Percentiles rank a stretch among this genome's conserved stretches.
Evolutionary conservation across 78 protist species (phyloP).

Genomic region (Speleostelium caveatum): DNA sequence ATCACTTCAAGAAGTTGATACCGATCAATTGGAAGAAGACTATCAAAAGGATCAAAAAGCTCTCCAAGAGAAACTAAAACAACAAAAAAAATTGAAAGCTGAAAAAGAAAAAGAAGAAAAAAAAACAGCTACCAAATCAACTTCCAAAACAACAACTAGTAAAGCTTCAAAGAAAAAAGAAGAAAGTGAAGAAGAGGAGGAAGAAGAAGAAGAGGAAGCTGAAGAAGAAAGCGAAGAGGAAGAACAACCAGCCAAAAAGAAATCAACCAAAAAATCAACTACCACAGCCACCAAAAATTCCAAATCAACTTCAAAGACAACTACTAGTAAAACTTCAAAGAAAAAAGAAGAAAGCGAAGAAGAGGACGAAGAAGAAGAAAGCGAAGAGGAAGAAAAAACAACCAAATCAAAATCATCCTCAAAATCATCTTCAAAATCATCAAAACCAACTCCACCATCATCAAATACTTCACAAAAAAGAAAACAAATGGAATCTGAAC

Average conservation of each 20-base stretch:
- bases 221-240: background rate
- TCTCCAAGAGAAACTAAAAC: background rate
- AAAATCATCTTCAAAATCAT: too few species aligned
- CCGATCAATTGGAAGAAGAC: too few species aligned
- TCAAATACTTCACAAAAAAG: too few species aligned
- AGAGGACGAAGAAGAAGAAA: background rate
- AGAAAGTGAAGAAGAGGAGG: background rate
- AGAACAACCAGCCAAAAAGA: background rate
- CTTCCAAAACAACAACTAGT: background rate
- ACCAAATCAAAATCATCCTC: too few species aligned
- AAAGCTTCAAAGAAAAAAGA: background rate
- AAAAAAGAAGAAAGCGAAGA: background rate
- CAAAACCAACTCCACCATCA: too few species aligned
- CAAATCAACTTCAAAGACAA: background rate
- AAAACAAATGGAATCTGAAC: background rate
- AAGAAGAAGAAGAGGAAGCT: constrained; percentile 27
- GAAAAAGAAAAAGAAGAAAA: background rate
- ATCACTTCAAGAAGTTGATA: background rate
- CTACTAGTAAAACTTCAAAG: background rate
- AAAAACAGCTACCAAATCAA: background rate
- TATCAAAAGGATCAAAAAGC: constrained; percentile 2
- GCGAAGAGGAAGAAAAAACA: background rate
- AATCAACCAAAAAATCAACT: background rate
- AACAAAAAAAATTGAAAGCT: background rate
- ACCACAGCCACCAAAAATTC: background rate